Conservation (phyloP, 257 asterid species). For the Nicotiana attenuata region DNA sequence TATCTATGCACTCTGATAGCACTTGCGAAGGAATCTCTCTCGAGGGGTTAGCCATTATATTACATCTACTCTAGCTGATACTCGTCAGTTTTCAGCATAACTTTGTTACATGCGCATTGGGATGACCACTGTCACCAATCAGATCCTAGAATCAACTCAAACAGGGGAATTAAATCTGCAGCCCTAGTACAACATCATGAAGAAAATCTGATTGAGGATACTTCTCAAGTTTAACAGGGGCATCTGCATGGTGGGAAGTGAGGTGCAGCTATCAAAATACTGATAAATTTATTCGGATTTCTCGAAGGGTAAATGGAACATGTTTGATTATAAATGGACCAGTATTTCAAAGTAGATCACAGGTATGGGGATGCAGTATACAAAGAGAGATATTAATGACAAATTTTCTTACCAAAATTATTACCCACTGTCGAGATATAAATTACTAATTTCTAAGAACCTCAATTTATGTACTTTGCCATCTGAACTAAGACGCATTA, state of each 20-base stretch:
- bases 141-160: background rate
- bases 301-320: background rate
- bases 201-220: background rate
- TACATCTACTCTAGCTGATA: background rate
- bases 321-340: background rate
- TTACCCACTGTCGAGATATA: background rate
- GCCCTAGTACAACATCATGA: background rate
- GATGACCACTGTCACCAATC: background rate
- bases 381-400: background rate
- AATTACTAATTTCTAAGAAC: background rate
- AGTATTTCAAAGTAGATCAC: slow-evolving; percentile 2
- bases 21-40: background rate
- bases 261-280: background rate
- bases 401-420: background rate
- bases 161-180: background rate
- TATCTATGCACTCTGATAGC: background rate
- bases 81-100: background rate
- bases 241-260: background rate
- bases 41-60: background rate
- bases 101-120: background rate
- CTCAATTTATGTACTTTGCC: background rate
- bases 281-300: background rate
- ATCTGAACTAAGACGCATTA: background rate
- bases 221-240: background rate
- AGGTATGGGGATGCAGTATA: background rate